These are phyloP conservation scores for Ustilago shanxiensis DNA, from an alignment of 1,284 basidiomycete species.

Conservation along the genomic window DNA sequence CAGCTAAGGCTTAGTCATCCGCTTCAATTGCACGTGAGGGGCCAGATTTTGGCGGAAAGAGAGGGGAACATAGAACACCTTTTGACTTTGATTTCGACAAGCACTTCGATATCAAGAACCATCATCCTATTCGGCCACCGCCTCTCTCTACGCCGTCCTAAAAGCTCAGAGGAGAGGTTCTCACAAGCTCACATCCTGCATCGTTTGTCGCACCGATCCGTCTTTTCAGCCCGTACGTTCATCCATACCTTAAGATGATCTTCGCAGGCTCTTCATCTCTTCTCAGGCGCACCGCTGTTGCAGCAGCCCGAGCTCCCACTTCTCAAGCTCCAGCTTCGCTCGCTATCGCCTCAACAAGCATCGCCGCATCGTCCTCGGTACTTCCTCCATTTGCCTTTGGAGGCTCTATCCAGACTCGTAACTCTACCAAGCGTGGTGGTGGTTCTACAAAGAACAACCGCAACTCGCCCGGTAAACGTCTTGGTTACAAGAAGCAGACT, in stretches of 20 bases:
- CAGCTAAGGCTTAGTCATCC: constrained; percentile 22
- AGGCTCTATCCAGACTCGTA: constrained; percentile 66
- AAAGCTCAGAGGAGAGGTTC: no score
- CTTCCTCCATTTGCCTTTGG: constrained; percentile 64
- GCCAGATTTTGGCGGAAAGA: constrained; percentile 24
- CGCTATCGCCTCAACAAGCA: constrained; percentile 48
- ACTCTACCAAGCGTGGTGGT: constrained; percentile 69
- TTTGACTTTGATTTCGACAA: background rate
- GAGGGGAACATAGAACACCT: background rate
- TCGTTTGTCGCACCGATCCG: background rate
- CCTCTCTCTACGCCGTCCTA: no score
- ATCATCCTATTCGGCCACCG: no score
- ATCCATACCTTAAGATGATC: constrained; percentile 18
- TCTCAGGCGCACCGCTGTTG: constrained; percentile 36
- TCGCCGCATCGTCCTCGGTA: constrained; percentile 13
- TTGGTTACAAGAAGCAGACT: constrained; percentile 67
- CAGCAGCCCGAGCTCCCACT: constrained; percentile 23
- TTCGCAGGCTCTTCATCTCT: constrained; percentile 27
- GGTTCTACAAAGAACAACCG: constrained; percentile 69
- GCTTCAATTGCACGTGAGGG: constrained; percentile 27
- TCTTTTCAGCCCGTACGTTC: background rate
- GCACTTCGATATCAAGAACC: background rate
- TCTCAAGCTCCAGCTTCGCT: constrained; percentile 51
- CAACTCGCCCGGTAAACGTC: constrained; percentile 67
- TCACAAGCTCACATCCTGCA: background rate